Conservation (phyloP, 345 rosid genomes). For the Pelargonium nanum region DNA sequence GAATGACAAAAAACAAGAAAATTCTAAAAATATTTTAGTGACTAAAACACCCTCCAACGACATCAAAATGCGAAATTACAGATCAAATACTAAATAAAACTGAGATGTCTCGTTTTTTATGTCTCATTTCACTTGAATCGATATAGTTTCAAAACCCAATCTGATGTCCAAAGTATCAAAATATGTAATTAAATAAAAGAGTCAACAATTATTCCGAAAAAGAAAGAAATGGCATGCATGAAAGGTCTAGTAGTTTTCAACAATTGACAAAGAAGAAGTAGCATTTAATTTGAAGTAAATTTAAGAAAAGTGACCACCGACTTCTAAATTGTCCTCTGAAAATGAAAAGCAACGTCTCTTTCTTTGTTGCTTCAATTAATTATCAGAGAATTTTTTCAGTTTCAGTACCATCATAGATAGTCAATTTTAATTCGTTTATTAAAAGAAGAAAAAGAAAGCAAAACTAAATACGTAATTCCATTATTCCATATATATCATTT, state of each 20-base stretch:
- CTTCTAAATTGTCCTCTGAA: slow-evolving; percentile 25
- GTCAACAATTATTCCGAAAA: slow-evolving; percentile 2
- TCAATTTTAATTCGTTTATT: background rate
- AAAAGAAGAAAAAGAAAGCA: too few species aligned
- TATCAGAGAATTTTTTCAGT: too few species aligned
- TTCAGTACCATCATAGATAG: too few species aligned
- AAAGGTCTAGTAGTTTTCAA: slow-evolving; percentile 13
- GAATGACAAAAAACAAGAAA: too few species aligned
- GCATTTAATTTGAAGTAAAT: background rate
- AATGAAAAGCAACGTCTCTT: slow-evolving; percentile 14
- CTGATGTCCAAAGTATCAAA: too few species aligned
- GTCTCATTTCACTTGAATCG: background rate
- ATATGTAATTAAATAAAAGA: background rate
- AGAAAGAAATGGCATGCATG: background rate
- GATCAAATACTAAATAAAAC: too few species aligned
- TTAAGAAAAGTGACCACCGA: slow-evolving; percentile 25
- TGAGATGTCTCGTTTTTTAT: too few species aligned
- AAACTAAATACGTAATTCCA: background rate
- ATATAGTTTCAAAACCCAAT: background rate
- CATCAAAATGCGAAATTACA: too few species aligned
- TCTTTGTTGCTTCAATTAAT: background rate
- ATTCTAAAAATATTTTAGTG: too few species aligned
- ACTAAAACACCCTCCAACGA: too few species aligned
- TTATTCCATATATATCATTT: too few species aligned
- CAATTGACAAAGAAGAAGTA: slow-evolving; percentile 8